Conservation (phyloP, 2,329 filamentous ascomycete species). For the Aspergillus uvarum region DNA sequence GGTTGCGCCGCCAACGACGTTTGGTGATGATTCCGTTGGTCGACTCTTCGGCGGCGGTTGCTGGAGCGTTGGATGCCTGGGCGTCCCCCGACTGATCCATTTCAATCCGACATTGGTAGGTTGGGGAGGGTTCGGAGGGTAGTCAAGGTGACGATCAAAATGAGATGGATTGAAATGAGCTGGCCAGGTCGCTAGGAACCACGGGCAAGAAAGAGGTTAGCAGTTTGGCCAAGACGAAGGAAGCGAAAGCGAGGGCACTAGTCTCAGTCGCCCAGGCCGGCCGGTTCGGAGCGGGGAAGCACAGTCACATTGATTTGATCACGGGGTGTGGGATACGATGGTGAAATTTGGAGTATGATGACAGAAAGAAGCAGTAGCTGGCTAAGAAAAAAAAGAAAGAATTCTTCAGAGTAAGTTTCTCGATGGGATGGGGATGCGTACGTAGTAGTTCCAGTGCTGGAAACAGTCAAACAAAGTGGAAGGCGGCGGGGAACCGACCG, state of each 20-base stretch:
- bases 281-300: conserved; percentile 2
- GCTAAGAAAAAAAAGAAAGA: not conserved
- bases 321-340: not conserved
- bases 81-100: conserved; percentile 36
- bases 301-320: not conserved
- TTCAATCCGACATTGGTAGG: conserved; percentile 29
- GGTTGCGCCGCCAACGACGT: conserved; percentile 39
- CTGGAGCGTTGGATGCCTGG: conserved; percentile 17
- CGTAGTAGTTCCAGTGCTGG: too few relatives aligned
- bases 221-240: conserved; percentile 1
- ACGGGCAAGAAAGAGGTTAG: not conserved
- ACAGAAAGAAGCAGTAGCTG: too few relatives aligned
- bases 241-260: conserved; percentile 1
- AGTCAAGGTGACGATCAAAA: not conserved
- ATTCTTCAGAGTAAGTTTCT: too few relatives aligned
- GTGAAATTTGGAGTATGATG: too few relatives aligned
- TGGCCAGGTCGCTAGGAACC: not conserved
- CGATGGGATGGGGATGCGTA: too few relatives aligned
- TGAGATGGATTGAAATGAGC: not conserved
- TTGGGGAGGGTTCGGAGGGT: not conserved
- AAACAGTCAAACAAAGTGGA: not conserved
- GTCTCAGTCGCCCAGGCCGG: not conserved
- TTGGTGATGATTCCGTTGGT: conserved; percentile 25
- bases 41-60: conserved; percentile 14
- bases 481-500: not conserved